Conservation (phyloP, 2,329 filamentous ascomycete genomes). For the Colletotrichum higginsianum region DNA sequence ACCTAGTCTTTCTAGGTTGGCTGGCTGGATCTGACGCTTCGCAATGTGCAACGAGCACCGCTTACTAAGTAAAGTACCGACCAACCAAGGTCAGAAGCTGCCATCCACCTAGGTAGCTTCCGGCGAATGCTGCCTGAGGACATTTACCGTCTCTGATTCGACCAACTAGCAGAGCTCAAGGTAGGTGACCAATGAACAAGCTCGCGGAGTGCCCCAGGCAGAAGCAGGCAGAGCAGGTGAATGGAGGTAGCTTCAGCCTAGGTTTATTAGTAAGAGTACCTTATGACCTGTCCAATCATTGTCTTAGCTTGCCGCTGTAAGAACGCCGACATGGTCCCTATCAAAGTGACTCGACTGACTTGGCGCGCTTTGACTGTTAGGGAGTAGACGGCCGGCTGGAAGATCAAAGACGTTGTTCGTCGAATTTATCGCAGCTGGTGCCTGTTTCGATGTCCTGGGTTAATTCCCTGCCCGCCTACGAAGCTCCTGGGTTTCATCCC, state of each 20-base stretch:
- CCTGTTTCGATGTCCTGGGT: no score
- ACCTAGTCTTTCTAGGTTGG: not conserved
- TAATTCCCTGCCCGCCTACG: no score
- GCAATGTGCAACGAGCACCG: not conserved
- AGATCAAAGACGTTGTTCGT: no score
- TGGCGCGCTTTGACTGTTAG: not conserved
- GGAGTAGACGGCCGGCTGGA: no score
- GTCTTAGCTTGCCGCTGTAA: not conserved
- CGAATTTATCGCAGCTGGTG: no score
- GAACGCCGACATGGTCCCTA: conserved; percentile 13
- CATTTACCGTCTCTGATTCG: conserved; percentile 14
- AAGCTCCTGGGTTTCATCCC: no score
- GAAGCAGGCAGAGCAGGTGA: conserved; percentile 7
- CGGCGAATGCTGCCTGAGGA: conserved; percentile 32
- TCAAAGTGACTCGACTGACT: conserved; percentile 2
- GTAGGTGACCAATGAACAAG: conserved; percentile 19
- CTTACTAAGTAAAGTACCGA: no score
- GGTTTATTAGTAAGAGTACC: conserved; percentile 2
- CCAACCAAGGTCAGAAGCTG: no score
- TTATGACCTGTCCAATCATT: not conserved
- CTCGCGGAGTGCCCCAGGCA: conserved; percentile 2
- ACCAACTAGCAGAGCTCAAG: not conserved
- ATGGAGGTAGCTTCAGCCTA: conserved; percentile 12
- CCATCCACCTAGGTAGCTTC: conserved; percentile 15
- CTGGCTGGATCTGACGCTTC: not conserved